Evolutionary conservation across 164 flowering plant genomes (phyloP).

Genomic region (Tinospora cordifolia): DNA sequence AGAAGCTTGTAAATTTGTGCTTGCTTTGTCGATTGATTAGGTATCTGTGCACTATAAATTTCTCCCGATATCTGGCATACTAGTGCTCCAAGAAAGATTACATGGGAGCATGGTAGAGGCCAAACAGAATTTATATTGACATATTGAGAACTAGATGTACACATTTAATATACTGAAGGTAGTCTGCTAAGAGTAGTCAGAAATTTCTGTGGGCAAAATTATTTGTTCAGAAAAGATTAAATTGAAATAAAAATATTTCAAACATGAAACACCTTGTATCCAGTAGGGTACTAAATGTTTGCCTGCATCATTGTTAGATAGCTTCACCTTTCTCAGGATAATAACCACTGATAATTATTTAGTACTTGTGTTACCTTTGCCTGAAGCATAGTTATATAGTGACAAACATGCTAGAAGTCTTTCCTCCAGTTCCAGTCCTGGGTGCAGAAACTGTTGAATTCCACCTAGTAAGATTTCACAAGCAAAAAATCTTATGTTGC

Average conservation of each 20-base stretch:
- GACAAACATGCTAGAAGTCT: slow-evolving; percentile 65
- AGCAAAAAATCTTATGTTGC: slow-evolving; percentile 37
- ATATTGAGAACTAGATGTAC: background rate
- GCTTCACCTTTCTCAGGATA: background rate
- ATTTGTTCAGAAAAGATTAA: too few species aligned
- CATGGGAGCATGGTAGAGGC: background rate
- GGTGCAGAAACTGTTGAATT: slow-evolving; percentile 52
- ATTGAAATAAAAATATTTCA: too few species aligned
- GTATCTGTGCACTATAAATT: background rate
- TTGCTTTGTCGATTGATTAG: too few species aligned
- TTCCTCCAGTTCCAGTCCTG: slow-evolving; percentile 69
- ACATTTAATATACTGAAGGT: background rate
- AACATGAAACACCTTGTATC: background rate
- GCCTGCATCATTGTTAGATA: background rate
- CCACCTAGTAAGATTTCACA: slow-evolving; percentile 46
- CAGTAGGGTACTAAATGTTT: background rate
- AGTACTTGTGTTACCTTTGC: slow-evolving; percentile 46
- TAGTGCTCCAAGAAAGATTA: background rate
- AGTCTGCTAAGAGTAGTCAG: background rate
- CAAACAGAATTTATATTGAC: background rate
- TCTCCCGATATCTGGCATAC: background rate
- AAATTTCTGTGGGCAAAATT: too few species aligned
- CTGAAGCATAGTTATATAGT: slow-evolving; percentile 59
- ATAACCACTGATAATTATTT: background rate
- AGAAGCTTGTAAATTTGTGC: too few species aligned